phyloP scores from a whole-genome alignment of 371 early-diverging fungal species.

The Mortierella sp. region DNA sequence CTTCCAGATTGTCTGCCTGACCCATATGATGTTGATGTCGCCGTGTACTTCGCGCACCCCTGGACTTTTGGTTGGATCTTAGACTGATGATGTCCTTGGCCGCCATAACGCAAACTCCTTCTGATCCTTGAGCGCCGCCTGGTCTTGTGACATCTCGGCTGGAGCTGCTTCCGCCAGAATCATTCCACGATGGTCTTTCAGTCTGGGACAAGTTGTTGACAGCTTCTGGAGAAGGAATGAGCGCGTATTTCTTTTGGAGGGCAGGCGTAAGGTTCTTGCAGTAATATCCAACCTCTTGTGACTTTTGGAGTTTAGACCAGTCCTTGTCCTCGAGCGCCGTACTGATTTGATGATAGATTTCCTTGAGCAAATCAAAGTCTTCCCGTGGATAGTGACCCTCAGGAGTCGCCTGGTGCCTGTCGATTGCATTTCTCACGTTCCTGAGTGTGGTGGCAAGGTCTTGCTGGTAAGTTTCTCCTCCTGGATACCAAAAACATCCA shows the following conservation, averaged over 20 bases:
- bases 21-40: not conserved
- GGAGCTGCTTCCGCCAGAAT: no score
- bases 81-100: constrained; percentile 42
- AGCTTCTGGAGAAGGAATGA: constrained; percentile 13
- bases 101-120: constrained; percentile 39
- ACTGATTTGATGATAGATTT: constrained; percentile 13
- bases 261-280: constrained; percentile 14
- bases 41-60: no score
- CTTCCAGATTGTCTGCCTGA: constrained; percentile 6
- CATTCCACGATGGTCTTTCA: no score
- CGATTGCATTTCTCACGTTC: constrained; percentile 15
- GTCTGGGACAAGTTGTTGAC: no score
- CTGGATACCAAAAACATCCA: constrained; percentile 72
- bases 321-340: constrained; percentile 7
- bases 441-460: constrained; percentile 3
- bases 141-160: no score
- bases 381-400: constrained; percentile 17
- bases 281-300: constrained; percentile 30
- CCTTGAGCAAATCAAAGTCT: constrained; percentile 20
- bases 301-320: constrained; percentile 14
- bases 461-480: constrained; percentile 12
- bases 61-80: no score
- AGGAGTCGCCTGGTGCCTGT: constrained; percentile 4
- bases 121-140: not conserved
- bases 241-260: constrained; percentile 12